Percentiles rank a stretch among this genome's conserved stretches.
Conservation (phyloP, 768 basidiomycete species). For the Bullera alba region DNA sequence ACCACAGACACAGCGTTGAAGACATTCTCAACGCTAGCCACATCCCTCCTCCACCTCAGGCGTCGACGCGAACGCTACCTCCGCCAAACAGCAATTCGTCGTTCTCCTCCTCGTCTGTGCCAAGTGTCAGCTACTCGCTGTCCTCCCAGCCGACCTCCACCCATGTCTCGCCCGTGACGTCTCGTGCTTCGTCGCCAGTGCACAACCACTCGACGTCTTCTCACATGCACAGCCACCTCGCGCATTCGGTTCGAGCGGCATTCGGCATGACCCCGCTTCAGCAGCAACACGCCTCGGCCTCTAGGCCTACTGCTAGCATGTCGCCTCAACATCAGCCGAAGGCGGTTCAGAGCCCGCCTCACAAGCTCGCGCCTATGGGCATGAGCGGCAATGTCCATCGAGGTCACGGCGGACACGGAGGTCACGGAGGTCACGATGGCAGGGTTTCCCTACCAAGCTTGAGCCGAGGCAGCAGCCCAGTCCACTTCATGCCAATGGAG, state of each 20-base stretch:
- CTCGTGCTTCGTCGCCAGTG: slow-evolving; percentile 36
- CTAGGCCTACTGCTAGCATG: not conserved
- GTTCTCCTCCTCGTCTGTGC: slow-evolving; percentile 21
- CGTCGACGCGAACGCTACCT: slow-evolving; percentile 36
- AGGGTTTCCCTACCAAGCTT: slow-evolving; percentile 35
- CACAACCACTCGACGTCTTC: slow-evolving; percentile 12
- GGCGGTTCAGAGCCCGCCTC: slow-evolving; percentile 19
- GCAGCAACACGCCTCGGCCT: not conserved
- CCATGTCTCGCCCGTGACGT: slow-evolving; percentile 36
- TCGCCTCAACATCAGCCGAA: slow-evolving; percentile 4
- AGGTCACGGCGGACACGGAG: slow-evolving; percentile 1
- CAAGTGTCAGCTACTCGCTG: slow-evolving; percentile 20
- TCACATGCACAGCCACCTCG: slow-evolving; percentile 48
- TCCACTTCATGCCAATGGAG: slow-evolving; percentile 36
- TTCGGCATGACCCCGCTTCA: slow-evolving; percentile 89
- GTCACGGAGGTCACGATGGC: slow-evolving; percentile 4
- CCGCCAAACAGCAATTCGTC: slow-evolving; percentile 32
- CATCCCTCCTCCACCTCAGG: slow-evolving; percentile 34
- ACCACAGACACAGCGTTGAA: slow-evolving; percentile 37
- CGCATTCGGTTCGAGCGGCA: slow-evolving; percentile 74
- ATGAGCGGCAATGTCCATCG: slow-evolving; percentile 3
- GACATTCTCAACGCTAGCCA: slow-evolving; percentile 45
- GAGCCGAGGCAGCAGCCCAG: slow-evolving; percentile 33
- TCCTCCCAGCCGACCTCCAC: slow-evolving; percentile 38
- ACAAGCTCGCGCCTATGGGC: slow-evolving; percentile 34